Percentiles rank a stretch among this genome's conserved stretches.
These are phyloP conservation scores for Psilocybe tampanensis DNA, from an alignment of 768 basidiomycete species.

Conservation along the genomic window DNA sequence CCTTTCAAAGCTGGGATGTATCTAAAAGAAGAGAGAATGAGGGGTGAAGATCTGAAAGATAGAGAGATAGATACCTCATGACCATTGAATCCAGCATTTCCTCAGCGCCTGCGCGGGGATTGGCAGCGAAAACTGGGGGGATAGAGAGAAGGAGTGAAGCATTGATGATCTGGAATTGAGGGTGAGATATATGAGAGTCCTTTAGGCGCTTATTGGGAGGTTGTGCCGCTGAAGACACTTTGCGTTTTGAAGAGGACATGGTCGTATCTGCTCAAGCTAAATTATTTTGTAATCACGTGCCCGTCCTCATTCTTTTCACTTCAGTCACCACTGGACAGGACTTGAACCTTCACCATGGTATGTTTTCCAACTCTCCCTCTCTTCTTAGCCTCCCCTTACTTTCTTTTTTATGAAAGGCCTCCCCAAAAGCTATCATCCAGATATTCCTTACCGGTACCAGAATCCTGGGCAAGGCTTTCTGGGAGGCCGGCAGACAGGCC, in stretches of 20 bases:
- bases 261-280: constrained; percentile 14
- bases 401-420: constrained; percentile 52
- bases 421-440: constrained; percentile 78
- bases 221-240: constrained; percentile 17
- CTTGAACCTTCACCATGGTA: constrained; percentile 15
- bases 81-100: constrained; percentile 95
- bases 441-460: constrained; percentile 76
- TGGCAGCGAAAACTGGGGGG: constrained; percentile 77
- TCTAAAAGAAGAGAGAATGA: constrained; percentile 41
- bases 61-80: constrained; percentile 69
- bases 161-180: constrained; percentile 62
- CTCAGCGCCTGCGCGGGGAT: constrained; percentile 74
- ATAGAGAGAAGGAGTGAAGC: constrained; percentile 75
- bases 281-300: constrained; percentile 16
- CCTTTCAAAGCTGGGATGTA: constrained; percentile 88
- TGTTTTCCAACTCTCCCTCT: not conserved
- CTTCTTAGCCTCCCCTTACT: not conserved
- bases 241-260: constrained; percentile 27
- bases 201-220: constrained; percentile 39
- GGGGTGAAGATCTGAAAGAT: not conserved
- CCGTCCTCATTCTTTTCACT: constrained; percentile 3
- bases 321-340: not conserved
- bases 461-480: constrained; percentile 90
- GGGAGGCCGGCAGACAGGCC: constrained; percentile 90
- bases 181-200: constrained; percentile 33